These are phyloP conservation scores for Colletotrichum gigasporum DNA, from an alignment of 2,329 filamentous ascomycete species.

Conservation along the genomic window DNA sequence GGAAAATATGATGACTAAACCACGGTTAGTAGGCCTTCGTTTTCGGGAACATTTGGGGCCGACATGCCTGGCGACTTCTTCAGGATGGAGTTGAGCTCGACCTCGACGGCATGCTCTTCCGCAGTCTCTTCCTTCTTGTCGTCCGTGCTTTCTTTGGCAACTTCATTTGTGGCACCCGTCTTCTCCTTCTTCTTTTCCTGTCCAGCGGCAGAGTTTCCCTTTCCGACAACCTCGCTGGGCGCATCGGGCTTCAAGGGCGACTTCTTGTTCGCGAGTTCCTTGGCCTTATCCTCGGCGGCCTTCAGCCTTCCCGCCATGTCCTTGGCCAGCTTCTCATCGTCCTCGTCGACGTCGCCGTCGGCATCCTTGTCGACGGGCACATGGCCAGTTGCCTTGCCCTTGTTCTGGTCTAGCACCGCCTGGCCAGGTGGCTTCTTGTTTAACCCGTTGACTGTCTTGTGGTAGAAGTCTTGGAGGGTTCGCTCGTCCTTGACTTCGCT, in stretches of 20 bases:
- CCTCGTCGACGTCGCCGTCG: constrained; percentile 65
- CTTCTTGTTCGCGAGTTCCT: constrained; percentile 75
- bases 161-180: constrained; percentile 56
- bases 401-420: constrained; percentile 51
- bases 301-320: constrained; percentile 70
- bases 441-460: constrained; percentile 66
- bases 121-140: constrained; percentile 59
- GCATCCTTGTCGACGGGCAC: constrained; percentile 59
- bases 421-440: constrained; percentile 38
- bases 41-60: not conserved
- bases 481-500: constrained; percentile 55
- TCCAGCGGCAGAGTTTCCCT: constrained; percentile 65
- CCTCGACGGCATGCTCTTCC: constrained; percentile 72
- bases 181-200: constrained; percentile 58
- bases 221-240: constrained; percentile 66
- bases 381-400: constrained; percentile 47
- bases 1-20: constrained; percentile 89
- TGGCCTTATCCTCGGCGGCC: constrained; percentile 74
- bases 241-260: constrained; percentile 67
- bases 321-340: constrained; percentile 62
- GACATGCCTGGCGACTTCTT: constrained; percentile 82
- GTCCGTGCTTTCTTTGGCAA: constrained; percentile 40
- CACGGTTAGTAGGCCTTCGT: constrained; percentile 23
- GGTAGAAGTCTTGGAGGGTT: constrained; percentile 65
- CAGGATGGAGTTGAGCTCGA: constrained; percentile 80